Base-by-base conservation (phyloP, 2,329 filamentous ascomycete genomes). In the Penicillium sp. region DNA sequence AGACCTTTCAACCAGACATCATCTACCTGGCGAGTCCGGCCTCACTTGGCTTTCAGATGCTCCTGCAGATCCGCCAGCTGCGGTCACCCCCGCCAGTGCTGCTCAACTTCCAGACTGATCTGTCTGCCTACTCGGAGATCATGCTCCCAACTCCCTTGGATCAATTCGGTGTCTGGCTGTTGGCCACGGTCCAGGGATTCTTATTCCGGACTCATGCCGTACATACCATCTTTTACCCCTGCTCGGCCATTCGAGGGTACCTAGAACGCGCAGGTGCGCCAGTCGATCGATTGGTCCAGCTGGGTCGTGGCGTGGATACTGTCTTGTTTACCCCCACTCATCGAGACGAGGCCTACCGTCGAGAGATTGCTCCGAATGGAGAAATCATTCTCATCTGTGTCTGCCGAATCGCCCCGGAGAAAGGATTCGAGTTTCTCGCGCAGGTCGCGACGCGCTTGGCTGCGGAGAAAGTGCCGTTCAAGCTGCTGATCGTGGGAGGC, bases 51-150 rank as follows among this genome's bases (percentile, higher is more conserved):
- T 91, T 91, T 68, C 89, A 91, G 65, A 85, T 91, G 58, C 83
- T 91, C 76, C 79, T 91, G n/a, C 88, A 91, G 72, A 78, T 90
- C 55, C 83, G 86, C 49, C 88, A 89, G 66, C 82, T 89, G 58
- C 74, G 73, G 24, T 78, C 84, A 35, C 79, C 80, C 9, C 86
- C 87, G 45, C 83, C 88, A 1, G 79, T 89, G 1, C 80, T 91
- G 47, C 84, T 88, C 72, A 91, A 91, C 73, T 91, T 90, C 66
- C 89, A 91, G 74, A 91, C 89, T 0, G 89, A 91, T 71, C 78
- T 91, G 10, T 86, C 87, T 0, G 88, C 88, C 1, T 91, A 91
- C 73, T 88, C 87, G 69, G 83, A 85, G 53, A 89, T 91, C 55
- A 79, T 91, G n/a, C 89, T 91, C 63, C 87, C 88, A 0, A 78